phyloP scores from a whole-genome alignment of 2,329 filamentous ascomycete genomes.

The Claviceps arundinis region DNA sequence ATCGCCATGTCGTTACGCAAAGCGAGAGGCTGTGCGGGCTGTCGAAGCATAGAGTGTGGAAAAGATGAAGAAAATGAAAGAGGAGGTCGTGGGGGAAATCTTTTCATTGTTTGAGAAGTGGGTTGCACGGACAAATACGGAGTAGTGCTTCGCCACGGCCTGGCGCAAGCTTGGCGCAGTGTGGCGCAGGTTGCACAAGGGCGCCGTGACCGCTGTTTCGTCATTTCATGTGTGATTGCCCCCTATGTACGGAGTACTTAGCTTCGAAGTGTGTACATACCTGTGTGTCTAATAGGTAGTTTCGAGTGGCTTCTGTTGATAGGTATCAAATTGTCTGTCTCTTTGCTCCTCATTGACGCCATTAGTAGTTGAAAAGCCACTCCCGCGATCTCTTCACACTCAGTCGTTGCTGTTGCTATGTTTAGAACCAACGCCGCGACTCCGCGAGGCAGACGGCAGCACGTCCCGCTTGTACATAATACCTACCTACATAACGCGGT shows the following conservation, averaged over 20 bases:
- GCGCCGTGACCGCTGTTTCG: no score
- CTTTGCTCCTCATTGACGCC: no score
- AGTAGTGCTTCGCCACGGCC: not conserved
- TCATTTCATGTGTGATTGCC: no score
- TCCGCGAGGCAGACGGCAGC: not conserved
- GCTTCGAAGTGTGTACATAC: no score
- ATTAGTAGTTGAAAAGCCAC: no score
- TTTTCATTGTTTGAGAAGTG: not conserved
- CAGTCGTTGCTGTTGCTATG: not conserved
- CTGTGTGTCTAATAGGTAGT: no score
- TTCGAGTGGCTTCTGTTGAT: no score
- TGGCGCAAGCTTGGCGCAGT: not conserved
- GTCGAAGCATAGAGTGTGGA: not conserved
- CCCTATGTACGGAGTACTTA: no score
- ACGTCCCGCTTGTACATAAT: not conserved
- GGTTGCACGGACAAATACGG: not conserved
- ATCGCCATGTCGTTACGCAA: slow-evolving; percentile 4
- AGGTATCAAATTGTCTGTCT: no score
- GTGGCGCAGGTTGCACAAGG: no score
- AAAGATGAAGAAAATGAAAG: not conserved
- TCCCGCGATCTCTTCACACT: not conserved
- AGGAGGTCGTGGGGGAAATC: not conserved
- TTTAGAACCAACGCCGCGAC: not conserved
- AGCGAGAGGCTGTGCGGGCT: not conserved
- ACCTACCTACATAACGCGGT: no score